Percentiles rank a stretch among this genome's conserved stretches.
Conservation (phyloP, 495 filamentous ascomycete genomes). For the Neurospora sp. region DNA sequence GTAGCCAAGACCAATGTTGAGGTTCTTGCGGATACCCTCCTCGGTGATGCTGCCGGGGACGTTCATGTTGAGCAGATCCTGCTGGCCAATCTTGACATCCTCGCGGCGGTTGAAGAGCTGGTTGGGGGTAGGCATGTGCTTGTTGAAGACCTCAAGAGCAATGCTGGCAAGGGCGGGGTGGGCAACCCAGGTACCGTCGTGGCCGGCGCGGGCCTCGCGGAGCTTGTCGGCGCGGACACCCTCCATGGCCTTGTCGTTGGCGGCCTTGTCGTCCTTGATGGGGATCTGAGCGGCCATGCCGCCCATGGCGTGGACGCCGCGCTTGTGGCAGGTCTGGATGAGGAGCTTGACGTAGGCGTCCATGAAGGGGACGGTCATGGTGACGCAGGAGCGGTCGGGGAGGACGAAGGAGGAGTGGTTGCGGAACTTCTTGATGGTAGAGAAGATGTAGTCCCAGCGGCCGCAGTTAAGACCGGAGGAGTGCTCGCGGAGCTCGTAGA, state of each 20-base stretch:
- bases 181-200: conserved; percentile 95
- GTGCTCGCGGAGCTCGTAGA: conserved; percentile 97
- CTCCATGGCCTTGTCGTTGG: conserved; percentile 92
- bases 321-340: conserved; percentile 93
- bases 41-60: conserved; percentile 90
- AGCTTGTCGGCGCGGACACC: conserved; percentile 91
- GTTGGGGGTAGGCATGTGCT: conserved; percentile 98
- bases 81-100: conserved; percentile 75
- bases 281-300: conserved; percentile 99
- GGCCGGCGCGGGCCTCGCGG: conserved; percentile 86
- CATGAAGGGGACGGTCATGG: conserved; percentile 99
- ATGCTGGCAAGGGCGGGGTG: conserved; percentile 88
- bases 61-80: conserved; percentile 97
- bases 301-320: conserved; percentile 97
- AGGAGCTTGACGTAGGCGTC: conserved; percentile 89
- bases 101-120: conserved; percentile 86
- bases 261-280: conserved; percentile 84
- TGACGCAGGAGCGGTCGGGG: conserved; percentile 82
- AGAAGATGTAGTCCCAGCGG: conserved; percentile 99
- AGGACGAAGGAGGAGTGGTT: conserved; percentile 87
- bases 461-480: conserved; percentile 95
- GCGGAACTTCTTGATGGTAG: conserved; percentile 98
- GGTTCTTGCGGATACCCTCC: conserved; percentile 93
- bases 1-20: conserved; percentile 92
- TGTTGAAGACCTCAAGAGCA: conserved; percentile 92